A percentile compares a stretch with the other conserved stretches of the same genome.
phyloP scores from a whole-genome alignment of 192 early-diverging fungal species.

The Coemansia sp. region DNA sequence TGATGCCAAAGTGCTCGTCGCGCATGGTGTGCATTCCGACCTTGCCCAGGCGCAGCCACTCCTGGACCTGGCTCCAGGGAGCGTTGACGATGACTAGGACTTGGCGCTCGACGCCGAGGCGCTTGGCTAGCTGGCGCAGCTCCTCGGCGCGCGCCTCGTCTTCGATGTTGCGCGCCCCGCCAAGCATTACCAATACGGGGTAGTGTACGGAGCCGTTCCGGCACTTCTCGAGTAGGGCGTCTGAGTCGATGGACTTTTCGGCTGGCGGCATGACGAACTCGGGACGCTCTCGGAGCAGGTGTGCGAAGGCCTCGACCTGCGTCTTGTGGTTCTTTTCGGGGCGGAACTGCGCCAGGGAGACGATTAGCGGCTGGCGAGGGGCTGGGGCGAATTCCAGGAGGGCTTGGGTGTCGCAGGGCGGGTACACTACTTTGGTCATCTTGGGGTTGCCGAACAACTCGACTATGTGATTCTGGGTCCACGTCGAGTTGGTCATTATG shows the following conservation, averaged over 20 bases:
- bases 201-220: conserved; percentile 1
- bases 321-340: conserved; percentile 92
- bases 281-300: conserved; percentile 63
- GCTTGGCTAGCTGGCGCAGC: conserved; percentile 50
- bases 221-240: not conserved
- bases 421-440: conserved; percentile 75
- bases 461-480: conserved; percentile 92
- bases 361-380: conserved; percentile 59
- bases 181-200: conserved; percentile 75
- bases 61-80: conserved; percentile 64
- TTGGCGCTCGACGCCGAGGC: conserved; percentile 65
- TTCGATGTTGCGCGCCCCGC: conserved; percentile 77
- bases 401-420: conserved; percentile 85
- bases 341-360: conserved; percentile 95
- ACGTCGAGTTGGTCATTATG: conserved; percentile 95
- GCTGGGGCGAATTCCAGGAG: conserved; percentile 60
- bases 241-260: conserved; percentile 14
- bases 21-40: conserved; percentile 96
- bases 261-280: conserved; percentile 30
- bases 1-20: conserved; percentile 99
- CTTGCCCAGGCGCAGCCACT: conserved; percentile 60
- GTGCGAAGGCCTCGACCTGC: conserved; percentile 75
- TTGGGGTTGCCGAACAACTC: conserved; percentile 69
- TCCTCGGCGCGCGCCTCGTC: conserved; percentile 70
- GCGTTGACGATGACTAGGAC: conserved; percentile 85